Evolutionary conservation across 306 rosid genomes (phyloP), one percentile per base, ranked within the genome.

Genomic region (Trifolium pratense): DNA sequence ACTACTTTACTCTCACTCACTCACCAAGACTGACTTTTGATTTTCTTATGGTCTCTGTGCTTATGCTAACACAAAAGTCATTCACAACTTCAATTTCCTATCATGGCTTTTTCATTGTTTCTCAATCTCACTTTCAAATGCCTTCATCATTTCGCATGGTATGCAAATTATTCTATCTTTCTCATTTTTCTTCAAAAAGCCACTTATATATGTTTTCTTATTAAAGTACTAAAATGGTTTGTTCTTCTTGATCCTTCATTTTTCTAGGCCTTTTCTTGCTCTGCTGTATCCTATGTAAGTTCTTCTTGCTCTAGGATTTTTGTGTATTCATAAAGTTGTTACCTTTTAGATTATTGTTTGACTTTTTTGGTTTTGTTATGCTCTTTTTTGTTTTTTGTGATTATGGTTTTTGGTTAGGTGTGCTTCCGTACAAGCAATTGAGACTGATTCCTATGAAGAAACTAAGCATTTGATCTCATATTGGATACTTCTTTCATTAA

Each of bases 241-340:
- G 16, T 43, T 43, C 2, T 29, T 29, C 6, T 29, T 29, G 6
- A 29, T 29, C 6, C 29, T 36, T 46, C 29, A 15, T n/a, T 23
- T 51, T 37, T 75, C 8, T 75, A 88, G 90, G 93, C 90, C 89
- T 70, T 72, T 86, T 48, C 58, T 84, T 73, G 93, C 93, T 49
- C 13, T 84, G 58, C 80, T 58, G 25, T 88, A 88, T 76, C 93
- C 93, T 76, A 67, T 88, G 90, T 86, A 82, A 88, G 89, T 68
- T 69, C 46, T 7, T 29, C 6, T 13, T 51, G 31, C 18, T 16
- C 23, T 60, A 2, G 21, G 16, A 63, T 4, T 34, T 56, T 31
- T 9, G 17, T 3, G 43, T 49, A 39, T 12, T 59, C 0, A 25
- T 59, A 78, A 67, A 20, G 7, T 63, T 69, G 31, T 29, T 21